Base-by-base conservation (phyloP, 2,329 filamentous ascomycete species). In the Alternaria burnsii region DNA sequence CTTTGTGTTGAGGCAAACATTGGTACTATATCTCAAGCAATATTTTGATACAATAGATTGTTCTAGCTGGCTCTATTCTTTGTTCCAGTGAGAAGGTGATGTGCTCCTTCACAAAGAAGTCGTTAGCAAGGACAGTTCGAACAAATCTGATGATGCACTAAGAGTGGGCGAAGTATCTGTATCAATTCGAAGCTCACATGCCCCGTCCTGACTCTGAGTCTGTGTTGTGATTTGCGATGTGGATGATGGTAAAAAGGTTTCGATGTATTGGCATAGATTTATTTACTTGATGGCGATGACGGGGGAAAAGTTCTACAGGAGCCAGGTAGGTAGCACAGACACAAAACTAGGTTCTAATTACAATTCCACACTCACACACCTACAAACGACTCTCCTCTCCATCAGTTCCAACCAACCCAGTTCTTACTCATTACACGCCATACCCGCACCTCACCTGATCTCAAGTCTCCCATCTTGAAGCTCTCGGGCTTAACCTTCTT, bases 401-500 rank as follows among this genome's bases (percentile, higher is more conserved):
- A 40, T 52, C 26, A 60, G 22, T 60, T 60, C 95, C 94, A 98
- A 24, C 94, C 93, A 53, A 98, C 89, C 93, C 94, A 99, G 75
- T 87, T 90, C 71, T 92, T 87, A 40, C 92, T 91, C 88, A 98
- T 97, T 46, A 97, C 91, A 58, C 95, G 88, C 95, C 95, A 99
- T 62, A 99, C 93, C 83, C 95, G 94, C 71, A 97, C 94, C 82
- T 99, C 95, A 18, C 95, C 95, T 78, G 91, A 94, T 75, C 92
- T 87, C 77, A 99, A 76, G 81, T 99, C 95, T 44, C 94, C 93
- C 62, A 99, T 85, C 82, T 94, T 92, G 82, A 94, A 98, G 80
- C 93, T 97, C 83, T 98, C 94, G 62, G 92, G 83, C 82, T 96
- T 95, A 55, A 96, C 90, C 83, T 97, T 98, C 79, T 91, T 94